These are phyloP conservation scores for Linnemannia zychae DNA, from an alignment of 192 early-diverging fungal genomes.

Conservation along the genomic window DNA sequence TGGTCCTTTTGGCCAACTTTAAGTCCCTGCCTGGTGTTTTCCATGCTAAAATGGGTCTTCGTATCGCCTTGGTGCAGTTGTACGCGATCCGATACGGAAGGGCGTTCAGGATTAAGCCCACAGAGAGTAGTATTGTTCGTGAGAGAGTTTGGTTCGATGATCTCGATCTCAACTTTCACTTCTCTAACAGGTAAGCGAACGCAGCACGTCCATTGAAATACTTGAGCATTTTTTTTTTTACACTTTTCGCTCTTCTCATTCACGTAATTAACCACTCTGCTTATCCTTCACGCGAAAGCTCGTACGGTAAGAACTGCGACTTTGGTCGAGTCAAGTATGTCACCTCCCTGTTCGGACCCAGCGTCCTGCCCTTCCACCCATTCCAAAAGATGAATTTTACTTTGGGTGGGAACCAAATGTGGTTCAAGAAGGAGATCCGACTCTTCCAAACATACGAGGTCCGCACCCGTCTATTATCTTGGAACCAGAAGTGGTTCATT, in stretches of 20 bases:
- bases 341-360: constrained; percentile 20
- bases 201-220: not conserved
- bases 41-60: constrained; percentile 49
- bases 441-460: constrained; percentile 55
- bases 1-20: constrained; percentile 41
- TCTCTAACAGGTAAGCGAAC: constrained; percentile 46
- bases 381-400: constrained; percentile 25
- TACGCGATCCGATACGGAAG: constrained; percentile 37
- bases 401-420: constrained; percentile 53
- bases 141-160: constrained; percentile 53
- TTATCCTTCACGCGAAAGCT: not conserved
- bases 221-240: not conserved
- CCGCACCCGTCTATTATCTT: constrained; percentile 54
- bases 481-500: constrained; percentile 60
- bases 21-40: constrained; percentile 52
- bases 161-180: constrained; percentile 52
- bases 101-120: constrained; percentile 47
- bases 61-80: constrained; percentile 41
- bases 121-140: constrained; percentile 37
- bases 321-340: constrained; percentile 33
- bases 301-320: constrained; percentile 54
- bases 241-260: not conserved
- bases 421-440: constrained; percentile 58
- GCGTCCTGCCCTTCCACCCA: constrained; percentile 20
- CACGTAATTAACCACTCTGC: not conserved